Percentiles rank a stretch among this genome's conserved stretches.
Evolutionary conservation across 495 filamentous ascomycete species (phyloP).

Genomic region (Penicillium tannophilum): DNA sequence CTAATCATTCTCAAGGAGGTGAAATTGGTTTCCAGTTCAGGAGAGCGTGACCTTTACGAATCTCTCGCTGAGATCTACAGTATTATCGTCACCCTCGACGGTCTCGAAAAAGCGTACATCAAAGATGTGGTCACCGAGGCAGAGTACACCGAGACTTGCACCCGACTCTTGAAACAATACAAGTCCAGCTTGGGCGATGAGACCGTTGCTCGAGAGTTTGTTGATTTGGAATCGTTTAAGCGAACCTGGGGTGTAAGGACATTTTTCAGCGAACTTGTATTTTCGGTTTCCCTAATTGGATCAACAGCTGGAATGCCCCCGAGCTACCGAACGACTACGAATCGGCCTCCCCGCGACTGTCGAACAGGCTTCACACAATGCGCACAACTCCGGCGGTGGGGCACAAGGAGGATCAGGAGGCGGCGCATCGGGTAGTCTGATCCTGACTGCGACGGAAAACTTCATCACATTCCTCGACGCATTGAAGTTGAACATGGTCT

Average conservation of each 20-base stretch:
- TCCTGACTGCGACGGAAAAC: constrained; percentile 87
- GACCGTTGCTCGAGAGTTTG: constrained; percentile 77
- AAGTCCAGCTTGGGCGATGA: constrained; percentile 90
- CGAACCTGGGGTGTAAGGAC: constrained; percentile 79
- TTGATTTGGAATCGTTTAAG: constrained; percentile 92
- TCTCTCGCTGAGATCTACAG: constrained; percentile 97
- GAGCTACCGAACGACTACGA: constrained; percentile 88
- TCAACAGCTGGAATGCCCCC: constrained; percentile 83
- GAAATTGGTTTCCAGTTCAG: constrained; percentile 80
- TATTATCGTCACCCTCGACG: constrained; percentile 93
- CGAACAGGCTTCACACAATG: constrained; percentile 53
- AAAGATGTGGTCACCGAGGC: constrained; percentile 90
- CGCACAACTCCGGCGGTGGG: constrained; percentile 42
- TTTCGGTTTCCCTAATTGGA: constrained; percentile 11
- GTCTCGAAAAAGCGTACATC: constrained; percentile 93
- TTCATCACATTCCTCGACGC: constrained; percentile 99
- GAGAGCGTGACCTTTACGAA: constrained; percentile 90
- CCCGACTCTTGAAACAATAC: constrained; percentile 92
- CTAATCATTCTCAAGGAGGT: constrained; percentile 68
- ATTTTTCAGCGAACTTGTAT: neutral
- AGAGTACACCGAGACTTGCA: constrained; percentile 95
- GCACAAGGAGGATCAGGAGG: constrained; percentile 41
- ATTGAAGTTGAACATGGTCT: constrained; percentile 80
- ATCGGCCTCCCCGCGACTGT: constrained; percentile 79
- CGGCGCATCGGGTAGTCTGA: constrained; percentile 69